These are phyloP conservation scores for Penicillium sp. DNA, from an alignment of 2,329 filamentous ascomycete genomes.

Conservation along the genomic window DNA sequence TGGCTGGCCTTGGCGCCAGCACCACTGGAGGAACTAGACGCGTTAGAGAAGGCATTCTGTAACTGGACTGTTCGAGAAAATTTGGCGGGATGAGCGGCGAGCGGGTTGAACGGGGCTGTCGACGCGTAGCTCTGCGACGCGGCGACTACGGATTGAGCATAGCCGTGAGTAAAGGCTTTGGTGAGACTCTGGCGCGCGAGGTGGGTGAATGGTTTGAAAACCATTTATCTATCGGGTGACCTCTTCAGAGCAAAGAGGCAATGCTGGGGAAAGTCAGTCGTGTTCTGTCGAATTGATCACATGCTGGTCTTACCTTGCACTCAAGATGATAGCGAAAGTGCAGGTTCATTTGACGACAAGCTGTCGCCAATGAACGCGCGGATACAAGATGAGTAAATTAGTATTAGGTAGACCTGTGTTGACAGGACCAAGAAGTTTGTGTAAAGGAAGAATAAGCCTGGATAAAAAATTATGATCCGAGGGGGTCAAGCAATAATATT, in stretches of 20 bases:
- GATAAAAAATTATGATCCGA: conserved; percentile 5
- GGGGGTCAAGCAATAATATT: conserved; percentile 8
- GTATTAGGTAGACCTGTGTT: conserved; percentile 8
- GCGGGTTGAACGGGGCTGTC: conserved; percentile 55
- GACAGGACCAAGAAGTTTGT: conserved; percentile 1
- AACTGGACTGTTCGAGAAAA: conserved; percentile 60
- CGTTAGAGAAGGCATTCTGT: conserved; percentile 69
- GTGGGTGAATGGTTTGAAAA: conserved; percentile 64
- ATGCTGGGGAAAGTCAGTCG: conserved; percentile 35
- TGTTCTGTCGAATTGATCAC: conserved; percentile 14
- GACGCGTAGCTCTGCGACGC: conserved; percentile 83
- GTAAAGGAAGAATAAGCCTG: conserved; percentile 6
- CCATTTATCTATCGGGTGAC: conserved; percentile 78
- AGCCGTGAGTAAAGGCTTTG: conserved; percentile 96
- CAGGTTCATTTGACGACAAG: conserved; percentile 98
- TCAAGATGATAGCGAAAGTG: conserved; percentile 61
- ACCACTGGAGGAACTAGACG: conserved; percentile 50
- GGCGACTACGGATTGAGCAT: conserved; percentile 95
- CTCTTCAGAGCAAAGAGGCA: conserved; percentile 62
- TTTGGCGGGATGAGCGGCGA: conserved; percentile 51
- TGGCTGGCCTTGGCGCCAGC: conserved; percentile 56
- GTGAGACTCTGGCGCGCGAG: conserved; percentile 97
- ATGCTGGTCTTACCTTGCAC: conserved; percentile 57
- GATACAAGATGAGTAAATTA: conserved; percentile 10
- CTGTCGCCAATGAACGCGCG: conserved; percentile 85